Percentiles rank a stretch among this genome's conserved stretches.
Evolutionary conservation across 495 filamentous ascomycete genomes (phyloP).

Genomic region (Neurospora tetrasperma): DNA sequence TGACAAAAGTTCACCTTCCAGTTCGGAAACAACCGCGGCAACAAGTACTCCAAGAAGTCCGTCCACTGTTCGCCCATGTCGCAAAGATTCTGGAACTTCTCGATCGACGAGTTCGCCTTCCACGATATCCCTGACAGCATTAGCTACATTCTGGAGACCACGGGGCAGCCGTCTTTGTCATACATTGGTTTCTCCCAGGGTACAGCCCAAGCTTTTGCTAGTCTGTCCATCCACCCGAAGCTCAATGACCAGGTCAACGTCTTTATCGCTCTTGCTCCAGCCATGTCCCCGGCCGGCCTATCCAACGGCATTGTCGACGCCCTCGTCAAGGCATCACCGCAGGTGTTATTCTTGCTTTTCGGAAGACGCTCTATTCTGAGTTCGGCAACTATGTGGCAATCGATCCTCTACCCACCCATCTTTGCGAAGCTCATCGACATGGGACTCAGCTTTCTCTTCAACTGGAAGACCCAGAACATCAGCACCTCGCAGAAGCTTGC

Average conservation of each 20-base stretch:
- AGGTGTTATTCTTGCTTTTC: constrained; percentile 88
- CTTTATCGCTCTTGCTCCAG: constrained; percentile 93
- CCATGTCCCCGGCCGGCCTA: constrained; percentile 90
- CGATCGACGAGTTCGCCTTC: constrained; percentile 95
- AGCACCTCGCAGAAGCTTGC: constrained; percentile 82
- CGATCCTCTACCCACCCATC: constrained; percentile 87
- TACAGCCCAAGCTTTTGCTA: constrained; percentile 92
- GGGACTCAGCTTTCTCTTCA: constrained; percentile 71
- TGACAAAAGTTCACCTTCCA: constrained; percentile 17
- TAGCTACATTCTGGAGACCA: constrained; percentile 78
- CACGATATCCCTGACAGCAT: constrained; percentile 95
- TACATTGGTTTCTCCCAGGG: constrained; percentile 98
- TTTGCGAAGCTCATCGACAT: constrained; percentile 84
- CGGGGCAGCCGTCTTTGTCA: constrained; percentile 71
- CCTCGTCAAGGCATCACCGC: constrained; percentile 85
- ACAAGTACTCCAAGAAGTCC: constrained; percentile 97
- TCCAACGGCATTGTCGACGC: constrained; percentile 82
- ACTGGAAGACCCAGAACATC: constrained; percentile 84
- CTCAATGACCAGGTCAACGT: constrained; percentile 92
- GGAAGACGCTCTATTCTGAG: constrained; percentile 88
- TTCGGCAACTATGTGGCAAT: constrained; percentile 95
- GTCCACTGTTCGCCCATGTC: constrained; percentile 60
- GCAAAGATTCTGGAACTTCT: constrained; percentile 88
- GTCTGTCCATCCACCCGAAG: constrained; percentile 83
- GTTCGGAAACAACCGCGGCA: constrained; percentile 93